Evolutionary conservation across 495 filamentous ascomycete genomes (phyloP), one percentile per base, ranked within the genome.

Genomic region (Terfezia claveryi): DNA sequence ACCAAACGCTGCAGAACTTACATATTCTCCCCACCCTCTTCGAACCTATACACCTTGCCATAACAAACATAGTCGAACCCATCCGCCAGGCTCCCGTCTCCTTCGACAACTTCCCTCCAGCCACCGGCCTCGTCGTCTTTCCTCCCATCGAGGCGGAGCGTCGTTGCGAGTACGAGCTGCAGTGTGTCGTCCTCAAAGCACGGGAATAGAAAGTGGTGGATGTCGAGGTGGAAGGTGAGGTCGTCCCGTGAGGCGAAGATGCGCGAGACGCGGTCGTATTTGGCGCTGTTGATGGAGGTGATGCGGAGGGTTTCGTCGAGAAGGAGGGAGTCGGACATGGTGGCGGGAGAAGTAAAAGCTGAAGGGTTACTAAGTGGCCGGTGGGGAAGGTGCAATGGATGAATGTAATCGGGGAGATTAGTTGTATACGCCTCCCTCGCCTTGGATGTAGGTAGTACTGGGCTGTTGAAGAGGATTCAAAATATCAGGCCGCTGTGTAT

Each of bases 41-140:
- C 87, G 67, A 96, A 95, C 61, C 87, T 81, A 72, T 99, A 99
- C 37, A 94, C 81, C 78, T 95, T 96, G 57, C 91, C 91, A 68
- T 94, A 80, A 68, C 87, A 94, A 50, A 96, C 91, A 67, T 99
- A 99, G 62, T 99, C 92, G 58, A 80, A 99, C 68, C 83, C 79
- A 67, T 96, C 87, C 20, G 91, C 87, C 41, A 99, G 71, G 10
- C 78, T 85, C 52, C 77, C 70, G 66, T 93, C 86, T 36, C 77
- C 80, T 10, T 57, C 62, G 14, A 70, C 69, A n/a, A 61, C 60
- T 67, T 78, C 83, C 64, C 85, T 79, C 87, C 87, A 94, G 49
- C 87, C 83, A 60, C 73, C 74, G 56, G 71, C 71, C 23, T 68
- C 62, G 55, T 77, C 74, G 60, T 78, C 74, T 11, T 69, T 69